Evolutionary conservation across 2,329 filamentous ascomycete genomes (phyloP).

Genomic region (Beauveria varroae): DNA sequence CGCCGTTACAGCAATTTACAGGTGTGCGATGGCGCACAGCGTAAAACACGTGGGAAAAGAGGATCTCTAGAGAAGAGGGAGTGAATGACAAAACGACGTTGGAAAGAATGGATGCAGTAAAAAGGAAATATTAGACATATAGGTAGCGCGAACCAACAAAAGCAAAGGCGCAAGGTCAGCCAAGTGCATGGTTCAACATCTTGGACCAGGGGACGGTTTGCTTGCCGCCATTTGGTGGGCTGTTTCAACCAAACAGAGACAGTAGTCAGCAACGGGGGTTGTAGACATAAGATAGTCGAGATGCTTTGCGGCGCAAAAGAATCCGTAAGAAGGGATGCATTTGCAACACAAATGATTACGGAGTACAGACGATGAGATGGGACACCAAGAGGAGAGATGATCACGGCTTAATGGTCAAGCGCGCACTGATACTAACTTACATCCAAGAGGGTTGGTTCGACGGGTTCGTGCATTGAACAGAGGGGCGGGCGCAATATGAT

Average conservation of each 20-base stretch:
- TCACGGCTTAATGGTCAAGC: too few relatives aligned
- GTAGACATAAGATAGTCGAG: background rate
- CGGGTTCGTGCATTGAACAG: background rate
- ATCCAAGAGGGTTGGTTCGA: background rate
- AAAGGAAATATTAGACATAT: background rate
- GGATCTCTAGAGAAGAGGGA: background rate
- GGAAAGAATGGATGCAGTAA: background rate
- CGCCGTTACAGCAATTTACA: background rate
- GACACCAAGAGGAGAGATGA: background rate
- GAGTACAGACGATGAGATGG: background rate
- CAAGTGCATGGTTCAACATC: background rate
- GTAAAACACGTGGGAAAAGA: slow-evolving; percentile 6
- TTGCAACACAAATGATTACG: background rate
- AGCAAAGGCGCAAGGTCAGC: background rate
- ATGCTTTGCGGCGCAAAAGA: background rate
- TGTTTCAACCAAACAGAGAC: background rate
- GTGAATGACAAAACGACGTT: background rate
- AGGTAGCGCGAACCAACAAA: background rate
- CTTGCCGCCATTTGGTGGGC: background rate
- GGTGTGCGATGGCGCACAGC: background rate
- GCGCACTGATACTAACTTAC: background rate
- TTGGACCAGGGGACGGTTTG: too few relatives aligned
- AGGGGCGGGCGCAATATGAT: background rate
- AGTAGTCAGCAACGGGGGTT: background rate
- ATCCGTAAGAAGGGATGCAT: background rate